These are phyloP conservation scores for Lenzites betulinus DNA, from an alignment of 768 basidiomycete species.

Conservation along the genomic window DNA sequence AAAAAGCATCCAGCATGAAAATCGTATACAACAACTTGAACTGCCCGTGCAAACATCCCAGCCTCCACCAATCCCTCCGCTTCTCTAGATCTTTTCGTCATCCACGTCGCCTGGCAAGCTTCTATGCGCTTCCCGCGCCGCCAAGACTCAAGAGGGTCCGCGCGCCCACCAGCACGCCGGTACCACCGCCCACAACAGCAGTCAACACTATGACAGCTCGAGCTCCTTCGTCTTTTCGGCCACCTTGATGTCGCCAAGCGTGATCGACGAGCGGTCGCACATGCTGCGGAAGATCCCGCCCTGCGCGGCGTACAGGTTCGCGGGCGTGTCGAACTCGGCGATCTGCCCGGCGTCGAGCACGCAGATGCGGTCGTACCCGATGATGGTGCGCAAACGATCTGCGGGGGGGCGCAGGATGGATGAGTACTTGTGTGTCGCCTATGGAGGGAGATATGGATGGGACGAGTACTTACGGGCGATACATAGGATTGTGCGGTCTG, in stretches of 20 bases:
- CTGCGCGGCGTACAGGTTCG: conserved; percentile 54
- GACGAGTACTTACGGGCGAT: conserved; percentile 70
- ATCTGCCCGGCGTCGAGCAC: conserved; percentile 83
- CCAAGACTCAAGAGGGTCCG: too few species aligned
- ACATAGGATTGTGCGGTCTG: conserved; percentile 81
- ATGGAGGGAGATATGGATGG: not conserved
- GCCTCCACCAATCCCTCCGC: not conserved
- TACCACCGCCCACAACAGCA: too few species aligned
- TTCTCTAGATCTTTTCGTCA: not conserved
- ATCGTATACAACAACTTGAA: too few species aligned
- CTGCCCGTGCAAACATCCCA: too few species aligned
- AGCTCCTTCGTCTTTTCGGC: conserved; percentile 32
- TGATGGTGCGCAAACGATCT: conserved; percentile 87
- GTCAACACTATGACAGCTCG: not conserved
- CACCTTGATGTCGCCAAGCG: conserved; percentile 63
- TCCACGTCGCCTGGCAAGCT: too few species aligned
- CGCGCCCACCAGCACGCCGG: too few species aligned
- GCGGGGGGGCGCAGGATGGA: not conserved
- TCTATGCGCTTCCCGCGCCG: too few species aligned
- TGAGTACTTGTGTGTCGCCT: not conserved
- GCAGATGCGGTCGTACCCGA: conserved; percentile 85
- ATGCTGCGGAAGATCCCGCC: conserved; percentile 81
- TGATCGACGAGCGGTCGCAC: conserved; percentile 83
- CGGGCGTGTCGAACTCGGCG: conserved; percentile 84
- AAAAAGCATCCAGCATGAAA: not conserved